Evolutionary conservation across 352 stramenopile species (phyloP).

Genomic region (Phytophthora foliorum): DNA sequence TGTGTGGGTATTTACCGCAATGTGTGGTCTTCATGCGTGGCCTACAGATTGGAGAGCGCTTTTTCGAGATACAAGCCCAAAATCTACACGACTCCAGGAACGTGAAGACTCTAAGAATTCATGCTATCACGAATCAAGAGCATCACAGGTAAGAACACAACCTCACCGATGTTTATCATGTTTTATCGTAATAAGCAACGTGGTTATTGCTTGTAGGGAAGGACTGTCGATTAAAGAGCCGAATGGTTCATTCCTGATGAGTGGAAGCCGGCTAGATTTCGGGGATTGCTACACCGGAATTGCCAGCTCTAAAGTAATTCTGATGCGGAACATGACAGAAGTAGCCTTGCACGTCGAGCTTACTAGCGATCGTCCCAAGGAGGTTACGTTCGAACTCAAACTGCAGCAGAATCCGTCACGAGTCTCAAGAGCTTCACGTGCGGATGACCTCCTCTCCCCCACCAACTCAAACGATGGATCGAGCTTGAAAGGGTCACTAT

Average conservation of each 20-base stretch:
- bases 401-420: slow-evolving; percentile 78
- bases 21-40: slow-evolving; percentile 13
- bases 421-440: slow-evolving; percentile 60
- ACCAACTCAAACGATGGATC: slow-evolving; percentile 79
- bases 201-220: slow-evolving; percentile 56
- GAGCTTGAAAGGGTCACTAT: slow-evolving; percentile 75
- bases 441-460: slow-evolving; percentile 76
- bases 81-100: slow-evolving; percentile 90
- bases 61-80: slow-evolving; percentile 90
- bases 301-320: slow-evolving; percentile 81
- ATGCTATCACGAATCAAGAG: slow-evolving; percentile 90
- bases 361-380: slow-evolving; percentile 87
- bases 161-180: background rate
- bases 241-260: slow-evolving; percentile 87
- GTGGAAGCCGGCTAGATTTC: slow-evolving; percentile 90
- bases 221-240: slow-evolving; percentile 89
- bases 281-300: slow-evolving; percentile 90
- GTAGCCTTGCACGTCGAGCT: slow-evolving; percentile 87
- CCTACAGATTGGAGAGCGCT: slow-evolving; percentile 79
- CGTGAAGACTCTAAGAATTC: slow-evolving; percentile 88
- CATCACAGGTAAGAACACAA: slow-evolving; percentile 71
- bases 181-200: background rate
- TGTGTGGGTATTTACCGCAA: slow-evolving; percentile 22
- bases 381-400: slow-evolving; percentile 92
- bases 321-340: slow-evolving; percentile 89